Conservation (phyloP, 176 grass and related monocot species). For the Metroxylon sagu region DNA sequence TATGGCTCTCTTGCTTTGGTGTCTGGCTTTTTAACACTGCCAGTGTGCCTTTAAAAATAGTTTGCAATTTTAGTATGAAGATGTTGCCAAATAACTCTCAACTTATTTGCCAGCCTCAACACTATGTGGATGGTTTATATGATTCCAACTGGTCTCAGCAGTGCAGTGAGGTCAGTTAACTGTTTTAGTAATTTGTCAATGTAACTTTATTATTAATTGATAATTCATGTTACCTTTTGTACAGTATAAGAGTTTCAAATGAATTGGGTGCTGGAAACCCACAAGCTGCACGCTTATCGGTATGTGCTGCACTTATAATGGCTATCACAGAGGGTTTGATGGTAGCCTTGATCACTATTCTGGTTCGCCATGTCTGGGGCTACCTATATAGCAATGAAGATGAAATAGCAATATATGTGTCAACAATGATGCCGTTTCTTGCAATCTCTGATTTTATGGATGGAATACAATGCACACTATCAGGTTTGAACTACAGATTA, state of each 20-base stretch:
- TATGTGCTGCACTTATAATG: slow-evolving; percentile 52
- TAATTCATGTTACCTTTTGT: not conserved
- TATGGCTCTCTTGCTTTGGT: no score
- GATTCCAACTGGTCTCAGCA: slow-evolving; percentile 90
- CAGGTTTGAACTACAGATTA: slow-evolving; percentile 36
- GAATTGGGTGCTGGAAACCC: slow-evolving; percentile 72
- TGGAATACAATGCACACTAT: slow-evolving; percentile 85
- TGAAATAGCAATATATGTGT: slow-evolving; percentile 56
- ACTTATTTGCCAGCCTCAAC: slow-evolving; percentile 46
- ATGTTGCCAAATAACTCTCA: not conserved
- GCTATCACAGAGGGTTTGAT: slow-evolving; percentile 52
- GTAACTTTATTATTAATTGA: no score
- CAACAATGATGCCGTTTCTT: slow-evolving; percentile 82
- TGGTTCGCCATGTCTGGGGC: slow-evolving; percentile 55
- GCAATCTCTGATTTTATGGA: slow-evolving; percentile 85
- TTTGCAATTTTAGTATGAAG: no score
- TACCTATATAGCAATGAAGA: slow-evolving; percentile 76
- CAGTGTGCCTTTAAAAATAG: no score
- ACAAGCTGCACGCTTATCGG: slow-evolving; percentile 39
- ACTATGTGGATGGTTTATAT: slow-evolving; percentile 99
- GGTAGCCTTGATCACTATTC: slow-evolving; percentile 47
- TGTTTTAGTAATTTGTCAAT: not conserved
- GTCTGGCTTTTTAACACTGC: no score
- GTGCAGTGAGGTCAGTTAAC: slow-evolving; percentile 53
- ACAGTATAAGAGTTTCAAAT: slow-evolving; percentile 92